phyloP scores from a whole-genome alignment of 192 early-diverging fungal species.

The Obelidium mucronatum region DNA sequence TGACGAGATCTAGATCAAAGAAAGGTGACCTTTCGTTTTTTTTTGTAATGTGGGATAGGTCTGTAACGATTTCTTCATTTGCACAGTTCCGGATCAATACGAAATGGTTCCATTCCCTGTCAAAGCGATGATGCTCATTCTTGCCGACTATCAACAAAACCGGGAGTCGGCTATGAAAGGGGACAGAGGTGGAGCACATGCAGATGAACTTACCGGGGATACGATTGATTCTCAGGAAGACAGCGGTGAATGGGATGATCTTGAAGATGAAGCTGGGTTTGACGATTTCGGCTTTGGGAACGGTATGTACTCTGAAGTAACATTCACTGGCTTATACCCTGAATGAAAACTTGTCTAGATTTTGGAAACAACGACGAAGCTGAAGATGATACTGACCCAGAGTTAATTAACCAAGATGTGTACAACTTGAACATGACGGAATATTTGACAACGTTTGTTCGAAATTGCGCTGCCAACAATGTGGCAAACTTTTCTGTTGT shows the following conservation, averaged over 20 bases:
- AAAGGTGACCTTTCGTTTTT: conserved; percentile 42
- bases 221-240: conserved; percentile 53
- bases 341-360: conserved; percentile 3
- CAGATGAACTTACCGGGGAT: conserved; percentile 59
- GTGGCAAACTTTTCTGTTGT: conserved; percentile 6
- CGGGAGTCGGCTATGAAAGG: conserved; percentile 66
- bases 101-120: conserved; percentile 76
- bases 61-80: neutral
- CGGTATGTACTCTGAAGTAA: conserved; percentile 1
- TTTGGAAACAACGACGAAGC: conserved; percentile 33
- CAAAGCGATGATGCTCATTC: conserved; percentile 87
- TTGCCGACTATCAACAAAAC: conserved; percentile 81
- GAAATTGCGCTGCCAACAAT: conserved; percentile 8
- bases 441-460: conserved; percentile 34
- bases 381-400: conserved; percentile 34
- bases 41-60: neutral
- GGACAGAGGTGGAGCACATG: conserved; percentile 62
- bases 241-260: conserved; percentile 71
- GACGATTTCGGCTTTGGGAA: conserved; percentile 42
- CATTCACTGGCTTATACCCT: neutral
- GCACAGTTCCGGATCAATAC: conserved; percentile 78
- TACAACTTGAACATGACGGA: conserved; percentile 46
- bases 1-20: conserved; percentile 62
- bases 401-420: conserved; percentile 36
- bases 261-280: conserved; percentile 39